A percentile compares a stretch with the other conserved stretches of the same genome.
Evolutionary conservation across 2,329 filamentous ascomycete species (phyloP).

Genomic region (Monosporascus cannonballus): DNA sequence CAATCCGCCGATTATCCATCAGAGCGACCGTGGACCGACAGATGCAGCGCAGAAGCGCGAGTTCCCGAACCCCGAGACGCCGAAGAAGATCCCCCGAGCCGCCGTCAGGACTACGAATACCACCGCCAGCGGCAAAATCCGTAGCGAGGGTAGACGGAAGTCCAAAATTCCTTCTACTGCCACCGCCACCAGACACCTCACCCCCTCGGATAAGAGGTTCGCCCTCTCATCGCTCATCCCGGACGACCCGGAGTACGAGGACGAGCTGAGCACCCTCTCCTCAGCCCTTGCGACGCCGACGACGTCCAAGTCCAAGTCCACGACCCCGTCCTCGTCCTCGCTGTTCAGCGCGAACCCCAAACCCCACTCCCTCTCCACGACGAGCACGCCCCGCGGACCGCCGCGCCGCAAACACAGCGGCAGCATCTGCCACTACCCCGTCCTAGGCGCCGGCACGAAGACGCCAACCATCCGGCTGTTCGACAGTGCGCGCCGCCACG

Average conservation of each 20-base stretch:
- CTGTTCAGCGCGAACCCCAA: neutral
- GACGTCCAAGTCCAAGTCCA: neutral
- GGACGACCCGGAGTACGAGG: constrained; percentile 15
- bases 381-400: too few relatives aligned
- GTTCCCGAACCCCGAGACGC: neutral
- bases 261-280: constrained; percentile 17
- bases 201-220: constrained; percentile 7
- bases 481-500: constrained; percentile 2
- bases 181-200: neutral
- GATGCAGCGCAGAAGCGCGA: neutral
- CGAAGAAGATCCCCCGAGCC: neutral
- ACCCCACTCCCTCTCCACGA: neutral
- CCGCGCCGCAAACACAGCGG: neutral
- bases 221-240: constrained; percentile 18
- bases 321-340: neutral
- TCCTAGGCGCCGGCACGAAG: neutral
- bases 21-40: neutral
- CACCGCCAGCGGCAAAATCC: neutral
- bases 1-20: neutral
- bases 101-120: neutral
- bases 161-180: neutral
- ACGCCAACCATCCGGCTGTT: neutral
- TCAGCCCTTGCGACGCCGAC: constrained; percentile 1
- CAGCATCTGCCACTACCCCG: constrained; percentile 3
- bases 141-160: too few relatives aligned